Conservation (phyloP, 1,284 basidiomycete species). For the Porogramme epimiltina region DNA sequence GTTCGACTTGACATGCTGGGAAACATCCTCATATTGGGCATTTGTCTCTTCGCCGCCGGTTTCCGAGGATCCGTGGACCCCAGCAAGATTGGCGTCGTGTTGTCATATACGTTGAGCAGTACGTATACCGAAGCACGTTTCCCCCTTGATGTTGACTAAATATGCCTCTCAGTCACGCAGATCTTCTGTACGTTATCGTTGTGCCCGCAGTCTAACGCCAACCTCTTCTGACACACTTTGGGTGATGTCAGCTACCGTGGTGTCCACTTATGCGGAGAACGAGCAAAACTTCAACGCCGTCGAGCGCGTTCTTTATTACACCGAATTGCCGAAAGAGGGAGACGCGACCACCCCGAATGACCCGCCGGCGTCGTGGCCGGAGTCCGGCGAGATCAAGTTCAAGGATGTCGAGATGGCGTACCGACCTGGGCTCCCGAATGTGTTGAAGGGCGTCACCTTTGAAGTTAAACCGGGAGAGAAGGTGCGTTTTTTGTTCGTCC, state of each 20-base stretch:
- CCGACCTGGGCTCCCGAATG: conserved; percentile 70
- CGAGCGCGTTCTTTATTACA: conserved; percentile 63
- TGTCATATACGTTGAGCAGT: conserved; percentile 66
- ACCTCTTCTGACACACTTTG: neutral
- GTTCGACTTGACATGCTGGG: conserved; percentile 69
- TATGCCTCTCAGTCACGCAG: conserved; percentile 48
- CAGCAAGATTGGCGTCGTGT: conserved; percentile 59
- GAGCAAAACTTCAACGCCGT: conserved; percentile 78
- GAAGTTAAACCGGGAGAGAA: conserved; percentile 70
- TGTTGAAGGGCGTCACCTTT: conserved; percentile 70
- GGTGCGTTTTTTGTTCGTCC: conserved; percentile 34
- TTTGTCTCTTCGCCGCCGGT: conserved; percentile 67
- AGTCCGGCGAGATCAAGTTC: conserved; percentile 62
- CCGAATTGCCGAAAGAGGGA: conserved; percentile 55
- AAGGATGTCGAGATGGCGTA: conserved; percentile 67
- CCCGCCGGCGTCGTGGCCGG: conserved; percentile 69
- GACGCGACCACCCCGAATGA: conserved; percentile 44
- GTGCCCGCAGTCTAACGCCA: too few species aligned
- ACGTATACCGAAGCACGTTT: conserved; percentile 28
- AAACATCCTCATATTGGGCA: conserved; percentile 72
- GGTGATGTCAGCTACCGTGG: conserved; percentile 51
- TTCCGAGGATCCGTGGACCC: conserved; percentile 52
- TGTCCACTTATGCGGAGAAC: conserved; percentile 57
- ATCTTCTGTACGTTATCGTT: conserved; percentile 46
- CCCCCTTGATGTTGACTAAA: neutral